These are phyloP conservation scores for Fusarium sp. DNA, from an alignment of 2,329 filamentous ascomycete species.

Conservation along the genomic window DNA sequence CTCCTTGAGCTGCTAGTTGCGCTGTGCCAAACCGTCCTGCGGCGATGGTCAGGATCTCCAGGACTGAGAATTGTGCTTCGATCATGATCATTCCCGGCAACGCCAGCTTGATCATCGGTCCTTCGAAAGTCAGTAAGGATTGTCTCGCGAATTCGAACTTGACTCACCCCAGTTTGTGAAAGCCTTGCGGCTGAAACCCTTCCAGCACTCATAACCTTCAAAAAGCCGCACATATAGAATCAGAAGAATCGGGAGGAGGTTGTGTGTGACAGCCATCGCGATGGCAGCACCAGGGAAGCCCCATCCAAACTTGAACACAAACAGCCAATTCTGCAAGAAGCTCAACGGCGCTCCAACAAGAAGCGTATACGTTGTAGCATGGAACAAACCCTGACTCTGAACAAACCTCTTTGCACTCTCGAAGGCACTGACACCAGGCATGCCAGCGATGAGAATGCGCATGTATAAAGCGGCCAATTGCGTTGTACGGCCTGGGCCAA, in stretches of 20 bases:
- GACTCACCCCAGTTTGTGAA: constrained; percentile 70
- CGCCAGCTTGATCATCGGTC: constrained; percentile 82
- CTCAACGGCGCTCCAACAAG: constrained; percentile 78
- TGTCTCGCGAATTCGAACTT: background rate
- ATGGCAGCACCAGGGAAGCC: constrained; percentile 82
- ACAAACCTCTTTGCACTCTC: constrained; percentile 81
- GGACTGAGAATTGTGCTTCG: constrained; percentile 87
- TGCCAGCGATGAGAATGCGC: constrained; percentile 72
- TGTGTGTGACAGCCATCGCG: constrained; percentile 79
- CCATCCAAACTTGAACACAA: constrained; percentile 73
- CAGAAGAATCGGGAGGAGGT: constrained; percentile 74
- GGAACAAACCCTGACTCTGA: constrained; percentile 82
- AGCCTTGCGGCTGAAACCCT: constrained; percentile 74
- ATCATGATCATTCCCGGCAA: constrained; percentile 91
- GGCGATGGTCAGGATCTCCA: constrained; percentile 84
- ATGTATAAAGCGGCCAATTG: constrained; percentile 76
- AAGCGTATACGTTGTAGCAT: constrained; percentile 77
- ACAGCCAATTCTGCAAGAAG: constrained; percentile 76
- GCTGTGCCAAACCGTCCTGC: constrained; percentile 79
- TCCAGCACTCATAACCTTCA: constrained; percentile 80
- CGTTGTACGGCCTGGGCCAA: constrained; percentile 63
- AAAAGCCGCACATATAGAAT: constrained; percentile 78
- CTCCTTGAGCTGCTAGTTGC: constrained; percentile 83
- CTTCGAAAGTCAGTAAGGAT: background rate
- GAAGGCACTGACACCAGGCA: constrained; percentile 78